Evolutionary conservation across 1,139 yeast genomes (phyloP), one percentile per base, ranked within the genome.

Genomic region (Wickerhamiella infanticola): DNA sequence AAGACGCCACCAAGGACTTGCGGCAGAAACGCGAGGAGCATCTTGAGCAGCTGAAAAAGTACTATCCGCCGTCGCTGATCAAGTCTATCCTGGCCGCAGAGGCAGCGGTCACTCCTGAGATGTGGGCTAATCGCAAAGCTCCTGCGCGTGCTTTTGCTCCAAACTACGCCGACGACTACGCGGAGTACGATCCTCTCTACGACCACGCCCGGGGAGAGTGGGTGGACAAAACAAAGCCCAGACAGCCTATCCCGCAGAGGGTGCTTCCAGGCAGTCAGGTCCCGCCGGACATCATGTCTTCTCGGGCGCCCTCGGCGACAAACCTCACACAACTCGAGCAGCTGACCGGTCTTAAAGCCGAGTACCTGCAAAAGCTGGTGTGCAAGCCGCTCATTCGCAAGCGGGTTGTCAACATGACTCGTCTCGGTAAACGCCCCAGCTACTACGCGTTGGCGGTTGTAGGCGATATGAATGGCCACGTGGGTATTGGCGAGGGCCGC

Each of bases 401-500:
- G 66, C 71, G 85, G 50, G 97, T 90, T 31, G 81, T 88, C 47
- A 85, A 88, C 62, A 94, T 86, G 71, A 90, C 97, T 1, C 77
- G 88, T 43, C 84, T 86, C 69, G 98, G 98, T 61, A 90, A 88
- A 62, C 84, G 85, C 54, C 78, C 81, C 43, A 78, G 86, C 42
- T 81, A 79, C 63, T 90, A 84, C 62, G 82, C 88, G 1, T 65
- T 90, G 58, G 93, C 88, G 7, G 84, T 88, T 39, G 95, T 82
- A 6, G 99, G 99, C 42, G 95, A 93, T 64, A 74, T 79, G 49
- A 81, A 82, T 53, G 99, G 99, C 52, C 83, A 86, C 79, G 52
- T 55, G 27, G 98, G 98, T 41, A 69, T 88, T 44, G 99, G 98
- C 47, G 95, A 86, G 63, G 99, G 98, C 49, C 84, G 84, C 60